phyloP scores from a whole-genome alignment of 2,329 filamentous ascomycete genomes.

The Aspergillus tanneri region DNA sequence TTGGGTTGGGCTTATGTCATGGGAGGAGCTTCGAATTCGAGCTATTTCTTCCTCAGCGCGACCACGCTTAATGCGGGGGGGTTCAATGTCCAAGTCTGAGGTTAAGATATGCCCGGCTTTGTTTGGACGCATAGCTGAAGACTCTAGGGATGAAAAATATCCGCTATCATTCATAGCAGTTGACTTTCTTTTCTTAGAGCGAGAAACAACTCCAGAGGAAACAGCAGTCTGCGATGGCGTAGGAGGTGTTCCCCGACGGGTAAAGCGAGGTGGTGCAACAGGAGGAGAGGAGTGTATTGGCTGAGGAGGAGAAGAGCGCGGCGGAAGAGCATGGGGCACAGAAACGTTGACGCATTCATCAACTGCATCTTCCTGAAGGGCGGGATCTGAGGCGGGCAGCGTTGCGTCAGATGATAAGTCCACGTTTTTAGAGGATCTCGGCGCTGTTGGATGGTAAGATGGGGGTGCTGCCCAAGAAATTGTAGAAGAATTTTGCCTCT shows the following conservation, averaged over 20 bases:
- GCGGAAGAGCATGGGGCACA: constrained; percentile 27
- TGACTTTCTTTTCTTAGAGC: constrained; percentile 73
- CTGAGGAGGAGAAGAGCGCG: constrained; percentile 51
- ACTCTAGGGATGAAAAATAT: constrained; percentile 94
- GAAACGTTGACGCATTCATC: constrained; percentile 42
- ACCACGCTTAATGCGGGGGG: constrained; percentile 79
- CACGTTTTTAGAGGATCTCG: constrained; percentile 29
- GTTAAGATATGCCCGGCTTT: constrained; percentile 65
- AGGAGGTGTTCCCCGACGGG: constrained; percentile 68
- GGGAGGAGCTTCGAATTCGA: constrained; percentile 85
- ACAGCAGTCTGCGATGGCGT: constrained; percentile 65
- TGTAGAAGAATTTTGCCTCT: constrained; percentile 28
- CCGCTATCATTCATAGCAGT: constrained; percentile 87
- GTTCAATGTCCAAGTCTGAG: constrained; percentile 71
- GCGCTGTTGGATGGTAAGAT: constrained; percentile 17
- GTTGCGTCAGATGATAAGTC: constrained; percentile 77
- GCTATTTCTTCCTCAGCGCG: constrained; percentile 95
- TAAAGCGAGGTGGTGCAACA: constrained; percentile 58
- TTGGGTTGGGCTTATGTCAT: constrained; percentile 73
- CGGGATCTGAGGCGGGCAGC: constrained; percentile 68
- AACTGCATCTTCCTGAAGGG: constrained; percentile 54
- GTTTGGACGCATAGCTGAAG: constrained; percentile 75
- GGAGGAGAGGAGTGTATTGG: constrained; percentile 88
- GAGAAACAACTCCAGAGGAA: constrained; percentile 62
- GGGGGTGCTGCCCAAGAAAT: constrained; percentile 37